Evolutionary conservation across 1,139 yeast genomes (phyloP).

Genomic region (Yamadazyma epiphylla): DNA sequence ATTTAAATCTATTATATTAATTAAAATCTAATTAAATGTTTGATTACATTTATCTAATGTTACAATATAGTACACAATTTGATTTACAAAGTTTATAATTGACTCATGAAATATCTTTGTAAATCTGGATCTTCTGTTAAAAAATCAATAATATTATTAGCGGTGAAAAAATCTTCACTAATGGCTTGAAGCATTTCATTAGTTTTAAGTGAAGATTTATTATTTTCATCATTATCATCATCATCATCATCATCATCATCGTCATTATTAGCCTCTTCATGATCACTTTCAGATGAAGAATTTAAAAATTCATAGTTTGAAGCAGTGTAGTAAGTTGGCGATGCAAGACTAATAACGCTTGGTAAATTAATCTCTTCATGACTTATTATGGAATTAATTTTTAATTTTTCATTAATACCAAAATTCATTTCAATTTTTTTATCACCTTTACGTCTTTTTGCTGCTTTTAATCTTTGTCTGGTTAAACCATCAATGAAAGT

Average conservation of each 20-base stretch:
- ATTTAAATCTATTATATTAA: too few species aligned
- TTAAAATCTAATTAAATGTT: too few species aligned
- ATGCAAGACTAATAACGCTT: constrained; percentile 7
- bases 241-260: constrained; percentile 1
- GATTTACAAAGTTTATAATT: too few species aligned
- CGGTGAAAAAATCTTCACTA: constrained; percentile 2
- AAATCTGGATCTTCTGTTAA: constrained; percentile 5
- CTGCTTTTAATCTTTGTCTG: too few species aligned
- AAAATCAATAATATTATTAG: constrained; percentile 4
- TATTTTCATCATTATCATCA: constrained; percentile 4
- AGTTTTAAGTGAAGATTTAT: too few species aligned
- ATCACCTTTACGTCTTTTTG: constrained; percentile 1
- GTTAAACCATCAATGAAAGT: constrained; percentile 5
- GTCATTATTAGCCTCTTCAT: neutral
- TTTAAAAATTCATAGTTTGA: constrained; percentile 1
- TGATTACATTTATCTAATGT: neutral
- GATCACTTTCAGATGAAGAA: neutral
- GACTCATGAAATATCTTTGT: neutral
- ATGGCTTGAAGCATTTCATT: constrained; percentile 2
- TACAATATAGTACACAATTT: neutral
- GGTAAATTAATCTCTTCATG: constrained; percentile 5
- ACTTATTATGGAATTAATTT: constrained; percentile 2
- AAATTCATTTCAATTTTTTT: neutral
- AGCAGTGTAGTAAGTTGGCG: constrained; percentile 8
- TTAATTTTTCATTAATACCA: neutral